Evolutionary conservation across 139 green algal genomes (phyloP), one percentile per base, ranked within the genome.

Genomic region (Chlorella vulgaris): DNA sequence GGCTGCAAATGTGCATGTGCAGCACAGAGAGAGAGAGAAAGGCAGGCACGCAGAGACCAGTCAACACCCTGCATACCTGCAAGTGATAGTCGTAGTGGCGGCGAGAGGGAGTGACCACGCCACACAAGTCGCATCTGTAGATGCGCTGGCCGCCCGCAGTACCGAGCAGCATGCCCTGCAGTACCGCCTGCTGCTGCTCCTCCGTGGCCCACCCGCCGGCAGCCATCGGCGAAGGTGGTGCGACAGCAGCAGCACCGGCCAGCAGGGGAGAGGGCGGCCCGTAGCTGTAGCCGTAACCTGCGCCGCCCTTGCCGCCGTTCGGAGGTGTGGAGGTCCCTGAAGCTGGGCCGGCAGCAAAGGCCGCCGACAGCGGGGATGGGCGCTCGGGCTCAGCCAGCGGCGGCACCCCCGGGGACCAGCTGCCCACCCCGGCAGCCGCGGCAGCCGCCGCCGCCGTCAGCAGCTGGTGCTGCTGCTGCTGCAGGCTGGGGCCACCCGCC

Each of bases 121-220:
- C 63, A 35, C 84, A 88, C 60, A 88, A 42, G 40, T 86, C 82
- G 76, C 82, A 86, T 22, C 69, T 65, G 50, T 82, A 74, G 42
- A 82, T 75, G 58, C 76, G 76, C 43, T 81, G 60, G 75, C 61
- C 62, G 60, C 75, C 60, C 13, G 60, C 51, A 5, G 39, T 60
- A 21, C 61, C 60, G 60, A 81, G 75, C 61, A 70, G 75, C 60
- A 71, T 62, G 15, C 60, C 60, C 58, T 81, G 81, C 63, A 77
- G 68, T 51, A 47, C 69, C 55, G 55, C 15, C 15, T 15, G 5
- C 55, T 55, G 47, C 47, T 65, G 18, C 55, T 65, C 18, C 55
- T 65, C 55, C 55, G 55, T 29, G 55, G 55, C 15, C 55, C 55
- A 65, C 5, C 55, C 22, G 18, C 55, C 21, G 55, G 5, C 55